phyloP scores from a whole-genome alignment of 495 filamentous ascomycete species.

The Penicillium egyptiacum region DNA sequence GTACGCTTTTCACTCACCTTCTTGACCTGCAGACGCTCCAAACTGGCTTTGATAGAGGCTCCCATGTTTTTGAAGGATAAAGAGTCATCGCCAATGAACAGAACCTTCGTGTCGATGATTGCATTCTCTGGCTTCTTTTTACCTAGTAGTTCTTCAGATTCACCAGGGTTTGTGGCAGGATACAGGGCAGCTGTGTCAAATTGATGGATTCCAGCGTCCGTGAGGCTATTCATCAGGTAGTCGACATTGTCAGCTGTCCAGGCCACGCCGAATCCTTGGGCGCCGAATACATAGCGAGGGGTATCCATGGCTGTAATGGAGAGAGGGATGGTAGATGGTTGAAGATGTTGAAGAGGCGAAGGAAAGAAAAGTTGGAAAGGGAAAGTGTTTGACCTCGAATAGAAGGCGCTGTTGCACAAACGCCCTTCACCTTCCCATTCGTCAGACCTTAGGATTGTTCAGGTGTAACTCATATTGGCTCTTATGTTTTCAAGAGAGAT shows the following conservation, averaged over 20 bases:
- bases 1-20: neutral
- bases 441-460: neutral
- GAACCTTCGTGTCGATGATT: conserved; percentile 22
- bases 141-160: conserved; percentile 16
- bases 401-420: conserved; percentile 2
- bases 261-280: conserved; percentile 17
- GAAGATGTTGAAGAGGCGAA: neutral
- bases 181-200: conserved; percentile 22
- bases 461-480: neutral
- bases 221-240: conserved; percentile 10
- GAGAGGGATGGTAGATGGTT: neutral
- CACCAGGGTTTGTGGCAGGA: conserved; percentile 15
- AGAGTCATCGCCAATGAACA: conserved; percentile 14
- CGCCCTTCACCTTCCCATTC: no score
- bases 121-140: neutral
- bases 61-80: conserved; percentile 16
- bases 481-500: neutral
- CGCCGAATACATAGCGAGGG: conserved; percentile 16
- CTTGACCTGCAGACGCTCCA: conserved; percentile 10
- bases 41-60: conserved; percentile 11
- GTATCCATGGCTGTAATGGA: conserved; percentile 1
- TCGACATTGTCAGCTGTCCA: conserved; percentile 15
- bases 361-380: neutral
- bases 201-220: conserved; percentile 12
- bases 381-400: neutral